Conservation (phyloP, 2,329 filamentous ascomycete genomes). For the Sphaerulina vaccinii region DNA sequence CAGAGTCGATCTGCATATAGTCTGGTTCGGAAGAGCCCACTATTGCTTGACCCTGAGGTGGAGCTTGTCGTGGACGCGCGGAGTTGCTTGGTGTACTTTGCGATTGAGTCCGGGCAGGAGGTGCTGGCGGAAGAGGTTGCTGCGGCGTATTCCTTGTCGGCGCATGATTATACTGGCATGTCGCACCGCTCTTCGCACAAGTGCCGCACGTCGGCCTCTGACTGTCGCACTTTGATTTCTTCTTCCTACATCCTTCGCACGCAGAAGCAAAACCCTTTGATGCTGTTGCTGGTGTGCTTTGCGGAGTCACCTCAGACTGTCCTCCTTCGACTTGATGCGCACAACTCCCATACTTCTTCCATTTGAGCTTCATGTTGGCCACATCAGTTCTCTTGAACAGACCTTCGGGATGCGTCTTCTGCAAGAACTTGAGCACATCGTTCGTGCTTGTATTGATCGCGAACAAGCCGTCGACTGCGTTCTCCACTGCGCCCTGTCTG, state of each 20-base stretch:
- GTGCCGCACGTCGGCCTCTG: conserved; percentile 29
- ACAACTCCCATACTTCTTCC: conserved; percentile 36
- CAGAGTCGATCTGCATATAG: conserved; percentile 20
- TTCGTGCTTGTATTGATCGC: conserved; percentile 34
- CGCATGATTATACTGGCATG: conserved; percentile 31
- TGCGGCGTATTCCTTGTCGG: conserved; percentile 16
- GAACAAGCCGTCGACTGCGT: conserved; percentile 36
- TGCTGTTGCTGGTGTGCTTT: conserved; percentile 5
- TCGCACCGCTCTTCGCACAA: conserved; percentile 21
- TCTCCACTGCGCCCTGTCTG: conserved; percentile 33
- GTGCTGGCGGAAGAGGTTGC: neutral
- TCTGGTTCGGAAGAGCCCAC: conserved; percentile 5
- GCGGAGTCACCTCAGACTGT: neutral
- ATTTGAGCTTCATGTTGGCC: conserved; percentile 39
- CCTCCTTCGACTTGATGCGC: conserved; percentile 15
- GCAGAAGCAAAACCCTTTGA: conserved; percentile 25
- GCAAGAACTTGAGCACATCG: conserved; percentile 36
- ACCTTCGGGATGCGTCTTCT: conserved; percentile 35
- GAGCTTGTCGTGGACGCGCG: conserved; percentile 13
- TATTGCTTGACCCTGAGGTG: conserved; percentile 10
- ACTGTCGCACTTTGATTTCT: conserved; percentile 33
- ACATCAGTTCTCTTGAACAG: conserved; percentile 38
- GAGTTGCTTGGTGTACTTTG: conserved; percentile 11
- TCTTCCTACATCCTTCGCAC: conserved; percentile 31
- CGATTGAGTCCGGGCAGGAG: conserved; percentile 6